Percentiles rank a stretch among this genome's conserved stretches.
These are phyloP conservation scores for Ophiostoma pallidulum DNA, from an alignment of 2,329 filamentous ascomycete species.

Conservation along the genomic window DNA sequence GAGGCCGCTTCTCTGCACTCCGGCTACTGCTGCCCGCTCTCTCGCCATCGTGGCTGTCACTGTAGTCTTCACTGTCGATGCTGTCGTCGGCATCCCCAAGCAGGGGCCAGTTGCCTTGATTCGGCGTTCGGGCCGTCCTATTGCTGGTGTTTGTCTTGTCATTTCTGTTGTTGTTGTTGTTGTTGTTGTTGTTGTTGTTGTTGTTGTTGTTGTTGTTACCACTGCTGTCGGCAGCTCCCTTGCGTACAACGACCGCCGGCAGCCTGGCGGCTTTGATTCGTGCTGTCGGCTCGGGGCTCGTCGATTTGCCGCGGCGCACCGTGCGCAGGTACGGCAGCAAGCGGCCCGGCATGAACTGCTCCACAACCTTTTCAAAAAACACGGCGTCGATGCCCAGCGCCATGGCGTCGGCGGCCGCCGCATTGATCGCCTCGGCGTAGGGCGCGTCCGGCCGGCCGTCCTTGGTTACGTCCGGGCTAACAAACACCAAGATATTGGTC, in stretches of 20 bases:
- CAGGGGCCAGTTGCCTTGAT: too few species aligned
- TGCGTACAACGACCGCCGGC: too few species aligned
- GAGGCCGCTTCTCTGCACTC: too few species aligned
- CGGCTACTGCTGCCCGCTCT: too few species aligned
- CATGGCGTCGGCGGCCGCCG: slow-evolving; percentile 7
- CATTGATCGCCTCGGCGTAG: slow-evolving; percentile 5
- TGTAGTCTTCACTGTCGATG: neutral
- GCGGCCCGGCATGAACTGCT: slow-evolving; percentile 3
- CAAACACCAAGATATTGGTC: neutral
- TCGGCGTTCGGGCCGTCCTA: too few species aligned
- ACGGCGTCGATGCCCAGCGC: slow-evolving; percentile 1
- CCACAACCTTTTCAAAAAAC: slow-evolving; percentile 7
- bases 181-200: neutral
- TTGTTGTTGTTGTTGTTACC: too few species aligned
- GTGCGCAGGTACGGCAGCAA: neutral
- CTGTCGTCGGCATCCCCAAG: too few species aligned
- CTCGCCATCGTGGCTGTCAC: neutral
- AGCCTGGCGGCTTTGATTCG: too few species aligned
- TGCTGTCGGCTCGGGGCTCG: neutral
- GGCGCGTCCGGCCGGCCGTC: neutral
- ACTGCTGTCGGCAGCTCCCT: neutral
- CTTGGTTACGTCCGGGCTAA: neutral
- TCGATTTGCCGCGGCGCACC: neutral
- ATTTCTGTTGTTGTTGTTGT: neutral
- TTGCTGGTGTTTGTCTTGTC: too few species aligned